These are phyloP conservation scores for Pisolithus tinctorius DNA, from an alignment of 768 basidiomycete genomes.

Conservation along the genomic window DNA sequence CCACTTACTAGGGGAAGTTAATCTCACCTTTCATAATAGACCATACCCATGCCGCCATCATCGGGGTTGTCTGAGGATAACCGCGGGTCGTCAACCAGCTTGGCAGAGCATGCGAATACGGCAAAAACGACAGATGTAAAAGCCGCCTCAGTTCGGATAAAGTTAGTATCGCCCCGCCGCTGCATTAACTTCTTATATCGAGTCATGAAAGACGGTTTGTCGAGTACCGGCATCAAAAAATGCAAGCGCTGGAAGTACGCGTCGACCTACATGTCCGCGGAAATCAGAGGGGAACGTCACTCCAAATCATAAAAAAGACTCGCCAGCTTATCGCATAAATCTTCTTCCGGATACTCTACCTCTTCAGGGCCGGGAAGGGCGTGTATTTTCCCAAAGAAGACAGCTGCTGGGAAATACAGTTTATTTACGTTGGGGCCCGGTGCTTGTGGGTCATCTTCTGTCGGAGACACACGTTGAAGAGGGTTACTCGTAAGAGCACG, in stretches of 20 bases:
- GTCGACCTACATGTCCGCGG: slow-evolving; percentile 50
- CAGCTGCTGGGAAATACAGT: slow-evolving; percentile 80
- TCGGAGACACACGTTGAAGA: slow-evolving; percentile 70
- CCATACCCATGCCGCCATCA: slow-evolving; percentile 84
- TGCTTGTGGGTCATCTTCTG: slow-evolving; percentile 76
- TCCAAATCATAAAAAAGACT: slow-evolving; percentile 24
- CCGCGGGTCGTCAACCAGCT: slow-evolving; percentile 69
- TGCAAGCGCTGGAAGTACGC: slow-evolving; percentile 86
- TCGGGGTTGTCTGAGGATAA: slow-evolving; percentile 53
- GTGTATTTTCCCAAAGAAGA: slow-evolving; percentile 81
- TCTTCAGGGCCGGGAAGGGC: slow-evolving; percentile 80
- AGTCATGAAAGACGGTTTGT: slow-evolving; percentile 76
- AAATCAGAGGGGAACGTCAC: slow-evolving; percentile 15
- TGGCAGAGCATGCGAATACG: slow-evolving; percentile 85
- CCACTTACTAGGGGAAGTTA: background rate
- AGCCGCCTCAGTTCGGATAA: slow-evolving; percentile 57
- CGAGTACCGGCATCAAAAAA: slow-evolving; percentile 81
- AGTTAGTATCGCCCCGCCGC: slow-evolving; percentile 43
- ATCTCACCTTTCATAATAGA: slow-evolving; percentile 79
- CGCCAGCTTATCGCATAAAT: slow-evolving; percentile 83
- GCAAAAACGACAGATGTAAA: slow-evolving; percentile 82
- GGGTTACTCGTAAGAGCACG: slow-evolving; percentile 68
- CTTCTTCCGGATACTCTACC: slow-evolving; percentile 80
- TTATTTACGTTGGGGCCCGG: slow-evolving; percentile 79
- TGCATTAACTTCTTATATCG: slow-evolving; percentile 74